Evolutionary conservation across 208 protist species (phyloP).

Genomic region (Naegleria gruberi): DNA sequence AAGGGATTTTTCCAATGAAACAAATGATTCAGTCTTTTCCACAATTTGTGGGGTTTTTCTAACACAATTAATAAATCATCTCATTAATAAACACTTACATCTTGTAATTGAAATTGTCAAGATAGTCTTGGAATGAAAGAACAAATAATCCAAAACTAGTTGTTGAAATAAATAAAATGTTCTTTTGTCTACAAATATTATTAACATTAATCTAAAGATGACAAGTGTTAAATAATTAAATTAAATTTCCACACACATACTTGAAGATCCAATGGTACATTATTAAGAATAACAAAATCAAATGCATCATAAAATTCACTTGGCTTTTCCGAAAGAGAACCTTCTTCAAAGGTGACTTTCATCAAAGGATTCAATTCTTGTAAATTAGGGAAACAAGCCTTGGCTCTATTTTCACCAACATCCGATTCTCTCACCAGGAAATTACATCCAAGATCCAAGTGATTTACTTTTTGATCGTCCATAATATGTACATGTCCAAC

Average conservation of each 20-base stretch:
- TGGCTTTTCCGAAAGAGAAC: slow-evolving; percentile 11
- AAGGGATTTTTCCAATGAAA: neutral
- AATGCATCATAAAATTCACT: slow-evolving; percentile 31
- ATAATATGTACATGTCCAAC: slow-evolving; percentile 48
- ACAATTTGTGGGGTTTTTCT: neutral
- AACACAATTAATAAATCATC: no score
- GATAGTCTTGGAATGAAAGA: slow-evolving; percentile 31
- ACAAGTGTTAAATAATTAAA: no score
- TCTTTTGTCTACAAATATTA: neutral
- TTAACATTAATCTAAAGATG: slow-evolving; percentile 20
- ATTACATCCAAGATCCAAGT: slow-evolving; percentile 26
- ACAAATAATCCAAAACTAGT: slow-evolving; percentile 26
- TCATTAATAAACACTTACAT: neutral
- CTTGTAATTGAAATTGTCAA: neutral
- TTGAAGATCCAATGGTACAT: neutral
- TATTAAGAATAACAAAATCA: slow-evolving; percentile 28
- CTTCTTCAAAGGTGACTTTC: slow-evolving; percentile 21
- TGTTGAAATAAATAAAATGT: slow-evolving; percentile 30
- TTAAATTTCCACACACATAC: neutral
- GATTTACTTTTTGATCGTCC: slow-evolving; percentile 20
- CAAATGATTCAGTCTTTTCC: neutral
- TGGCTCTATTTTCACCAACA: slow-evolving; percentile 23
- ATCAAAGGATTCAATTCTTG: slow-evolving; percentile 35
- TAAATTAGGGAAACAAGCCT: neutral
- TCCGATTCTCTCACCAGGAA: slow-evolving; percentile 22